phyloP scores from a whole-genome alignment of 306 rosid species.

The Ochetophila trinervis region DNA sequence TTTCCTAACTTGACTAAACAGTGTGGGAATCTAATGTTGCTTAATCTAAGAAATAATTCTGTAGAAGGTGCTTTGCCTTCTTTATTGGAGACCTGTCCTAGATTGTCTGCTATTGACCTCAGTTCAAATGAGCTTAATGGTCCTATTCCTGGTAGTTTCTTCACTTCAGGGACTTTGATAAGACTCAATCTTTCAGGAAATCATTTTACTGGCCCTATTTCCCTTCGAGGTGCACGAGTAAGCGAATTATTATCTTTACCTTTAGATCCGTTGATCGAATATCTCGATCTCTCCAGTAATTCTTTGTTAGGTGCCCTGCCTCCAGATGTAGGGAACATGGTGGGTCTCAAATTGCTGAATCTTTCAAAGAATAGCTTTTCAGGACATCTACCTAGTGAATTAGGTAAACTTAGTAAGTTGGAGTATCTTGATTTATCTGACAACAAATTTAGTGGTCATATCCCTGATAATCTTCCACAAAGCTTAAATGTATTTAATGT shows the following conservation, averaged over 20 bases:
- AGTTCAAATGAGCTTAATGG: slow-evolving; percentile 79
- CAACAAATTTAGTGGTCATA: slow-evolving; percentile 75
- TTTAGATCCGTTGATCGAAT: slow-evolving; percentile 48
- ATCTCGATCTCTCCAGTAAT: slow-evolving; percentile 78
- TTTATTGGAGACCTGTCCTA: slow-evolving; percentile 47
- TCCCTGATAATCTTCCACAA: slow-evolving; percentile 77
- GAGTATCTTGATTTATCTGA: slow-evolving; percentile 75
- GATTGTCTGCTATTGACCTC: slow-evolving; percentile 57
- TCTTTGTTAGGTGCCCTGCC: slow-evolving; percentile 67
- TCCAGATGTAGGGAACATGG: slow-evolving; percentile 65
- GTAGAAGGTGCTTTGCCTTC: slow-evolving; percentile 69
- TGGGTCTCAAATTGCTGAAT: slow-evolving; percentile 74
- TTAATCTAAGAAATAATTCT: slow-evolving; percentile 46
- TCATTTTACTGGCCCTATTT: slow-evolving; percentile 62
- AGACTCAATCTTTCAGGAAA: slow-evolving; percentile 85
- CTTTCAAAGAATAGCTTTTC: slow-evolving; percentile 74
- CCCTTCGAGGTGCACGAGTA: slow-evolving; percentile 60
- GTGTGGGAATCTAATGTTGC: slow-evolving; percentile 38
- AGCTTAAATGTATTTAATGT: slow-evolving; percentile 68
- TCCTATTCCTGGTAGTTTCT: slow-evolving; percentile 68
- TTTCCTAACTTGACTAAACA: slow-evolving; percentile 45
- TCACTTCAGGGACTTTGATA: slow-evolving; percentile 54
- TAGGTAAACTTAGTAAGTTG: slow-evolving; percentile 64
- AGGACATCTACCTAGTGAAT: slow-evolving; percentile 69
- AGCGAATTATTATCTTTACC: slow-evolving; percentile 70